Evolutionary conservation across 139 green algal genomes (phyloP).

Genomic region (Volvox reticuliferus): DNA sequence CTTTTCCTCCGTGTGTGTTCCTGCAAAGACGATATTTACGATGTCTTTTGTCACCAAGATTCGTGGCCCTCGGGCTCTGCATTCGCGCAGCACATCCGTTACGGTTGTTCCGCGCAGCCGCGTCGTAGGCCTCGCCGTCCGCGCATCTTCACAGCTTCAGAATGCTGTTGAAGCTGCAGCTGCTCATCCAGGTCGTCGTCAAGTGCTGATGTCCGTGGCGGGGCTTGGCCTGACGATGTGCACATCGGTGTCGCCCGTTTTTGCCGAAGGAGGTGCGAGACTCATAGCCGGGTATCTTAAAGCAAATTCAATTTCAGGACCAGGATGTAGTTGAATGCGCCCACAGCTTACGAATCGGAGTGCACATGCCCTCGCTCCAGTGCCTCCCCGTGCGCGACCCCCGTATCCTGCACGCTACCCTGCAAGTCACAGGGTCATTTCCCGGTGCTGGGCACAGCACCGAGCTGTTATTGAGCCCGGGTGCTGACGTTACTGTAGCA

Average conservation of each 20-base stretch:
- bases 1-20: background rate
- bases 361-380: background rate
- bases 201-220: conserved; percentile 4
- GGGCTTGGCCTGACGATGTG: conserved; percentile 3
- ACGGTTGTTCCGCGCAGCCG: background rate
- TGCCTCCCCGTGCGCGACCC: background rate
- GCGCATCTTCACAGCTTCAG: background rate
- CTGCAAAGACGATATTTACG: background rate
- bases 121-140: background rate
- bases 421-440: background rate
- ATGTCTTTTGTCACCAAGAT: conserved; percentile 15
- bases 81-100: background rate
- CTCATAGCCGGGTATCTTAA: background rate
- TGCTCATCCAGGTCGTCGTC: background rate
- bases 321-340: background rate
- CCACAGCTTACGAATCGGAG: no score
- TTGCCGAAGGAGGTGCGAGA: conserved; percentile 3
- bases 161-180: background rate
- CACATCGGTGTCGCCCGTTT: background rate
- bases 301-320: background rate
- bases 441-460: no score
- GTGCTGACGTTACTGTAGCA: no score
- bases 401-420: background rate
- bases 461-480: no score
- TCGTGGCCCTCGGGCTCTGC: background rate